Percentiles rank a stretch among this genome's conserved stretches.
These are phyloP conservation scores for Coemansia asiatica DNA, from an alignment of 192 early-diverging fungal genomes.

Conservation along the genomic window DNA sequence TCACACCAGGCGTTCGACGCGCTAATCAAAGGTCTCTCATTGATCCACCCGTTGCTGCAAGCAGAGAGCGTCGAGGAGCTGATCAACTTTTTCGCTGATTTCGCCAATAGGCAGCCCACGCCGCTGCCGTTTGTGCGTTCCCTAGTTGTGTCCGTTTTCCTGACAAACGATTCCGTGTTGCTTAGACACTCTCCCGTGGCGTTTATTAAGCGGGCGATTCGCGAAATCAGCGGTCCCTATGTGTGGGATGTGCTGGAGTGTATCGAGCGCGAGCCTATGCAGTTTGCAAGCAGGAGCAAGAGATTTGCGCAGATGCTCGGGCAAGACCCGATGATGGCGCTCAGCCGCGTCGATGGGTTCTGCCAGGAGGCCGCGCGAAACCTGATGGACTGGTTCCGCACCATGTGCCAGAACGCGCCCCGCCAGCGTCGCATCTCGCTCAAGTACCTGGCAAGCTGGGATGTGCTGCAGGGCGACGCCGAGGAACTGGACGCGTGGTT, in stretches of 20 bases:
- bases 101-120: slow-evolving; percentile 11
- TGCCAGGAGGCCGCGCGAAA: slow-evolving; percentile 23
- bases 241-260: slow-evolving; percentile 13
- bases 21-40: slow-evolving; percentile 13
- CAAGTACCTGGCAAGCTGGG: slow-evolving; percentile 39
- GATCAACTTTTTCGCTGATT: slow-evolving; percentile 19
- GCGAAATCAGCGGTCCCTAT: slow-evolving; percentile 16
- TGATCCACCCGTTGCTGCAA: slow-evolving; percentile 14
- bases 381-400: slow-evolving; percentile 42
- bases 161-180: slow-evolving; percentile 12
- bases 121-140: slow-evolving; percentile 38
- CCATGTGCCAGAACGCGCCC: slow-evolving; percentile 41
- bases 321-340: background rate
- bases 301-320: background rate
- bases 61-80: slow-evolving; percentile 26
- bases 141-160: slow-evolving; percentile 29
- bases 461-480: slow-evolving; percentile 42
- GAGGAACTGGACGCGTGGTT: slow-evolving; percentile 38
- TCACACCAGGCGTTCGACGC: slow-evolving; percentile 13
- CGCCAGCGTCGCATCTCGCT: slow-evolving; percentile 32
- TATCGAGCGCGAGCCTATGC: background rate
- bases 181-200: slow-evolving; percentile 12
- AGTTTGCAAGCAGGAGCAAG: background rate
- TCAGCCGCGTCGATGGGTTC: slow-evolving; percentile 11
- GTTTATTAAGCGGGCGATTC: slow-evolving; percentile 25